Evolutionary conservation across 768 basidiomycete genomes (phyloP), one percentile per base, ranked within the genome.

Genomic region (Boletus patriciae): DNA sequence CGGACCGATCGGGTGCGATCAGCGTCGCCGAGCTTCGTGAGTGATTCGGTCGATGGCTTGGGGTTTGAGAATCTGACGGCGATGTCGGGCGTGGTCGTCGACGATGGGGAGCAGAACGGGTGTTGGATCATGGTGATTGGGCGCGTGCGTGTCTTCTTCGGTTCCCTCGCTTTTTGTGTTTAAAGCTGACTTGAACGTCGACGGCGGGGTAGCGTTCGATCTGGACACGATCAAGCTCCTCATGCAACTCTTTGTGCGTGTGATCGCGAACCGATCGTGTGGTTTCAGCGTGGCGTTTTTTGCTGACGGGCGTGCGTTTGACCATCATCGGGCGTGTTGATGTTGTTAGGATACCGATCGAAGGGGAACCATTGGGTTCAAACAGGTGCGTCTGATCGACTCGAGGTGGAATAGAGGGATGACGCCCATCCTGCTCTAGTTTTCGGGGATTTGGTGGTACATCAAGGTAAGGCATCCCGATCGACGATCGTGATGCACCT

Each of bases 221-320:
- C 74, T 90, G 53, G 92, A 92, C 65, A 93, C 92, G 25, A 87
- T 92, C 70, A 92, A 90, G 76, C 78, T 92, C 34, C 77, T 92
- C 59, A 91, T 94, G 86, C 78, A 78, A 25, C 62, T 93, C 59
- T 93, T 94, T 70, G 90, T 90, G 53, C 64, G 86, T 61, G n/a
- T 70, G 21, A 8, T 51, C 36, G 41, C 45, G 21, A 3, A 3
- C 23, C n/a, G 31, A 43, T 19, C 15, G 13, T 36, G 15, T 25
- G 34, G 3, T 13, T 15, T 34, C 6, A 13, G 37, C 8, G 18
- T 38, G 36, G 23, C n/a, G 4, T 12, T 12, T 13, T 31, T 29
- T n/a, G 31, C 27, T 31, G 29, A 29, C 29, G 45, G 7, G 7
- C 11, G 25, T 1, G 18, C 38, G 7, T 38, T 15, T 34, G n/a